phyloP scores from a whole-genome alignment of 257 asterid genomes.

The Gentiana macrophylla region DNA sequence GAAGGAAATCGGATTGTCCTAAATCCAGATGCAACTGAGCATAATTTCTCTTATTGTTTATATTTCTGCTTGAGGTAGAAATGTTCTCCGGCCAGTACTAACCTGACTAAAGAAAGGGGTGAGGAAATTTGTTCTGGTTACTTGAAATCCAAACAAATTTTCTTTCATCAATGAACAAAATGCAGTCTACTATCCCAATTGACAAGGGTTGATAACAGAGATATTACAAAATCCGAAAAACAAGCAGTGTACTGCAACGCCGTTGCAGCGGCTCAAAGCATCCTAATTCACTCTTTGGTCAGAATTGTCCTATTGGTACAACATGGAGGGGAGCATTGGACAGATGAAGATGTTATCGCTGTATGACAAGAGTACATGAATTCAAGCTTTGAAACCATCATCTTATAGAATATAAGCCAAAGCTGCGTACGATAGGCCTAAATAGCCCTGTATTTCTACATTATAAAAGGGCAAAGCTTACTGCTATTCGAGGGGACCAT shows the following conservation, averaged over 20 bases:
- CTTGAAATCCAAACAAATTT: not conserved
- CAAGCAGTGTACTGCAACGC: not conserved
- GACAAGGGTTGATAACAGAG: not conserved
- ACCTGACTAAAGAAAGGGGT: not conserved
- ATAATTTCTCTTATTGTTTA: conserved; percentile 7
- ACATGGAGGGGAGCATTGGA: too few species aligned
- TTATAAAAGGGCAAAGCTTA: too few species aligned
- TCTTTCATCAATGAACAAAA: not conserved
- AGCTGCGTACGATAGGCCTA: too few species aligned
- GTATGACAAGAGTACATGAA: too few species aligned
- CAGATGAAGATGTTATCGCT: too few species aligned
- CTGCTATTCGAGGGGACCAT: too few species aligned
- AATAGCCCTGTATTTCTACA: too few species aligned
- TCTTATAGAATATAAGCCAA: too few species aligned
- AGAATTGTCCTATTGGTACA: too few species aligned
- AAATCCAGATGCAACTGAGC: conserved; percentile 11
- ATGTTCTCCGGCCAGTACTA: not conserved
- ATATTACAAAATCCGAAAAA: not conserved
- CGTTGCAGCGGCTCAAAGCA: too few species aligned
- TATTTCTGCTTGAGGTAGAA: not conserved
- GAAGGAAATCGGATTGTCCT: conserved; percentile 10
- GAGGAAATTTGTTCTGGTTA: not conserved
- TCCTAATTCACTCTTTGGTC: too few species aligned
- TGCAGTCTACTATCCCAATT: not conserved
- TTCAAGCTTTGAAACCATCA: too few species aligned